phyloP scores from a whole-genome alignment of 257 asterid species.

The Eustoma russellianum region DNA sequence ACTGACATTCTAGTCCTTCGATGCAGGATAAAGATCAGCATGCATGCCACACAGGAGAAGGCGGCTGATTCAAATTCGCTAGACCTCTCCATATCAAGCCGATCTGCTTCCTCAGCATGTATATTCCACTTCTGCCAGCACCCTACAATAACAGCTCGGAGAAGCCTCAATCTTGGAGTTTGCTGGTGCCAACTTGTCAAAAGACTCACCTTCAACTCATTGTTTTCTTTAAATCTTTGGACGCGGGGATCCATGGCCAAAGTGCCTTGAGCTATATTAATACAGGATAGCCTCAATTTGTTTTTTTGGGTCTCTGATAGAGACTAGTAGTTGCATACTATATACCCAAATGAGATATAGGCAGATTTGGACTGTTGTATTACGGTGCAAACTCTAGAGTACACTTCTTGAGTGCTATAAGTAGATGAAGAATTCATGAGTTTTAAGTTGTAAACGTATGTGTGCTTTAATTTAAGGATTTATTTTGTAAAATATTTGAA shows the following conservation, averaged over 20 bases:
- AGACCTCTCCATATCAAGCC: conserved; percentile 19
- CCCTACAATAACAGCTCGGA: conserved; percentile 12
- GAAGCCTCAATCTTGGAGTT: conserved; percentile 13
- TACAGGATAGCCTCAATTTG: not conserved
- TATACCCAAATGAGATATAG: not conserved
- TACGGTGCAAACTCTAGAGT: not conserved
- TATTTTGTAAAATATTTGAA: too few relatives aligned
- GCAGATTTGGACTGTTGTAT: too few relatives aligned
- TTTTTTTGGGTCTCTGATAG: not conserved
- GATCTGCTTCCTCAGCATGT: conserved; percentile 11
- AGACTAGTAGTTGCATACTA: not conserved
- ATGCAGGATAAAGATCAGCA: conserved; percentile 93
- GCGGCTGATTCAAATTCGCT: conserved; percentile 17
- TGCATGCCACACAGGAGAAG: conserved; percentile 66
- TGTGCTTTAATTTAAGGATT: too few relatives aligned
- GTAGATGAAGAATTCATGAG: not conserved
- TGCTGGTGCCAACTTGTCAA: conserved; percentile 8
- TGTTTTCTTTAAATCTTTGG: not conserved
- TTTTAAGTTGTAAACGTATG: too few relatives aligned
- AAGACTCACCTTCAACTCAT: not conserved
- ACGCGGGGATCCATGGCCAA: too few relatives aligned
- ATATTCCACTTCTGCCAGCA: conserved; percentile 15
- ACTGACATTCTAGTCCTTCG: conserved; percentile 2
- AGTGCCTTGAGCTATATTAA: not conserved
- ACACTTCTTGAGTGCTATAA: not conserved